Conservation (phyloP, 208 protist genomes). For the Herpetomonas samuelpessoai region DNA sequence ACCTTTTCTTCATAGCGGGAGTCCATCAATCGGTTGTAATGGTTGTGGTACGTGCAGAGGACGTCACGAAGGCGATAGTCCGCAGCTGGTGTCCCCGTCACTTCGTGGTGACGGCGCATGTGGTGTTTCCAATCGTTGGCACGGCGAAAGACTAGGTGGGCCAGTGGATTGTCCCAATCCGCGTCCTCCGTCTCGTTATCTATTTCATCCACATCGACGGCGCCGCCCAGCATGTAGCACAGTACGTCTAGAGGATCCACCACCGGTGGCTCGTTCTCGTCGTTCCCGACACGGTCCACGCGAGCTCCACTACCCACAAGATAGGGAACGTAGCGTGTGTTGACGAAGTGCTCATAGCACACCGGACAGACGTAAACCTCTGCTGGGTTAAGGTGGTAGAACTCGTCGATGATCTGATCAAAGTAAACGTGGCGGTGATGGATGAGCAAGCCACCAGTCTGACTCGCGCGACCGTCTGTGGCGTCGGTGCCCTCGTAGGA, state of each 20-base stretch:
- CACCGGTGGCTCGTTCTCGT: conserved; percentile 24
- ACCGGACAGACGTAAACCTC: conserved; percentile 82
- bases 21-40: conserved; percentile 65
- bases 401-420: conserved; percentile 85
- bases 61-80: conserved; percentile 77
- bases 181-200: not conserved
- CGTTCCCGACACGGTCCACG: conserved; percentile 31
- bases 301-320: conserved; percentile 8
- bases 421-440: conserved; percentile 77
- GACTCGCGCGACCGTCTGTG: not conserved
- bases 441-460: conserved; percentile 25
- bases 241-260: conserved; percentile 79
- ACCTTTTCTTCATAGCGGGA: conserved; percentile 30
- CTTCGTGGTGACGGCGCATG: conserved; percentile 51
- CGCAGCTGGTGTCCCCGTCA: conserved; percentile 21
- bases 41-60: conserved; percentile 69
- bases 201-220: conserved; percentile 6
- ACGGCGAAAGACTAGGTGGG: conserved; percentile 64
- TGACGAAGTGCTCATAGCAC: conserved; percentile 80
- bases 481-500: conserved; percentile 7
- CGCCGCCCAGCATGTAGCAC: conserved; percentile 38
- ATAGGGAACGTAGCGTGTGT: conserved; percentile 48
- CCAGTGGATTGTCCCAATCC: conserved; percentile 38
- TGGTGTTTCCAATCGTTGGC: conserved; percentile 58
- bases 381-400: conserved; percentile 72